Evolutionary conservation across 208 protist species (phyloP).

Genomic region (Wallacemonas rigidus): DNA sequence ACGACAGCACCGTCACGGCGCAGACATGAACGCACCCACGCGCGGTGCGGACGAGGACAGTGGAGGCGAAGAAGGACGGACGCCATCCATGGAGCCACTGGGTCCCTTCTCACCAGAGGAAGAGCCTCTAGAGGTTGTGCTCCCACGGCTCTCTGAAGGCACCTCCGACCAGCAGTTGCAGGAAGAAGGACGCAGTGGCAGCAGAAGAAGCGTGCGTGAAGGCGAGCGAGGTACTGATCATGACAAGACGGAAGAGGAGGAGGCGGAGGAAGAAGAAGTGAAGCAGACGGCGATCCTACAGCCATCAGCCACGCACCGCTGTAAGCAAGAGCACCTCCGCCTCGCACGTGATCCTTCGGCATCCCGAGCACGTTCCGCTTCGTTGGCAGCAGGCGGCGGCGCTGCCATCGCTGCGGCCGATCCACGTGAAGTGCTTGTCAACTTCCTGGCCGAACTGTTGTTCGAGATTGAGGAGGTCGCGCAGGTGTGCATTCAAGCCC

Average conservation of each 20-base stretch:
- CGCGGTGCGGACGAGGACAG: not conserved
- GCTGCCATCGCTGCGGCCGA: conserved; percentile 29
- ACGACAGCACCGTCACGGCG: not conserved
- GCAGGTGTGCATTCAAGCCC: conserved; percentile 53
- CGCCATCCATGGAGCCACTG: conserved; percentile 2
- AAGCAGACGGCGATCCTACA: not conserved
- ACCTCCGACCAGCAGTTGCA: not conserved
- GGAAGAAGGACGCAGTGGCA: not conserved
- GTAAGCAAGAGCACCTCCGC: conserved; percentile 12
- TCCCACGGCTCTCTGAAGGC: conserved; percentile 3
- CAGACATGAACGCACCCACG: not conserved
- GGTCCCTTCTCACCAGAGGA: not conserved
- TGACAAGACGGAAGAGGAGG: too few species aligned
- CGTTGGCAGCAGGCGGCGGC: conserved; percentile 1
- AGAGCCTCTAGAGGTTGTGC: conserved; percentile 2
- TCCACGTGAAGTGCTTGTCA: conserved; percentile 28
- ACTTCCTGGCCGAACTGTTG: conserved; percentile 42
- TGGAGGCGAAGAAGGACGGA: not conserved
- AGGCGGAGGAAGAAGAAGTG: not conserved
- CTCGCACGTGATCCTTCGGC: conserved; percentile 6
- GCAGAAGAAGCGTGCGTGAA: not conserved
- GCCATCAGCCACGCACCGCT: conserved; percentile 13
- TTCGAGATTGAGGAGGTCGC: conserved; percentile 43
- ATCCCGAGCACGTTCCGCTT: conserved; percentile 5
- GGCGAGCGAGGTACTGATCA: too few species aligned